phyloP scores from a whole-genome alignment of 805 yeast species.

The Myxozyma melibiosi region DNA sequence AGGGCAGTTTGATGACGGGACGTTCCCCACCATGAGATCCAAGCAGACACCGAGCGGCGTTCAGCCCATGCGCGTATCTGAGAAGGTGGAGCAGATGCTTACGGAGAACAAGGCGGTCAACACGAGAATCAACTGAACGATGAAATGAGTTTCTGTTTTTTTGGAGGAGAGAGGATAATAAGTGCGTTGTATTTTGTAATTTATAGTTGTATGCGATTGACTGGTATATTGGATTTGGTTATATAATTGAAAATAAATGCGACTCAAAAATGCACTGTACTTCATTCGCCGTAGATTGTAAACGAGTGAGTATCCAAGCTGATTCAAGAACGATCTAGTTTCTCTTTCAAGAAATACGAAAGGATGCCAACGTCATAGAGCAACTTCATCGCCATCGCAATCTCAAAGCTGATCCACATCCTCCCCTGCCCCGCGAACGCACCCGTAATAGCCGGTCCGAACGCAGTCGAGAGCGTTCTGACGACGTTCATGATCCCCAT shows the following conservation, averaged over 20 bases:
- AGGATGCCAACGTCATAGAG: conserved; percentile 39
- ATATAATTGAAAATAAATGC: background rate
- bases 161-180: background rate
- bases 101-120: background rate
- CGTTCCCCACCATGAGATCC: conserved; percentile 18
- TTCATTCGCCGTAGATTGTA: no score
- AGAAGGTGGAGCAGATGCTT: conserved; percentile 4
- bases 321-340: background rate
- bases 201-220: background rate
- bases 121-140: background rate
- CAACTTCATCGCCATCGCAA: conserved; percentile 42
- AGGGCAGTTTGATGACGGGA: background rate
- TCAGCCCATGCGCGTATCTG: conserved; percentile 19
- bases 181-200: background rate
- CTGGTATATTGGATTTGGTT: background rate
- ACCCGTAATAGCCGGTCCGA: conserved; percentile 83
- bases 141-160: no score
- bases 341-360: conserved; percentile 10
- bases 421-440: conserved; percentile 53
- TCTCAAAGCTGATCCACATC: conserved; percentile 39
- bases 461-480: conserved; percentile 77
- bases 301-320: background rate
- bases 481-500: conserved; percentile 84
- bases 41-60: background rate
- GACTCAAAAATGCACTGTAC: no score